Conservation (phyloP, 768 basidiomycete species). For the Gyrodon lividus region DNA sequence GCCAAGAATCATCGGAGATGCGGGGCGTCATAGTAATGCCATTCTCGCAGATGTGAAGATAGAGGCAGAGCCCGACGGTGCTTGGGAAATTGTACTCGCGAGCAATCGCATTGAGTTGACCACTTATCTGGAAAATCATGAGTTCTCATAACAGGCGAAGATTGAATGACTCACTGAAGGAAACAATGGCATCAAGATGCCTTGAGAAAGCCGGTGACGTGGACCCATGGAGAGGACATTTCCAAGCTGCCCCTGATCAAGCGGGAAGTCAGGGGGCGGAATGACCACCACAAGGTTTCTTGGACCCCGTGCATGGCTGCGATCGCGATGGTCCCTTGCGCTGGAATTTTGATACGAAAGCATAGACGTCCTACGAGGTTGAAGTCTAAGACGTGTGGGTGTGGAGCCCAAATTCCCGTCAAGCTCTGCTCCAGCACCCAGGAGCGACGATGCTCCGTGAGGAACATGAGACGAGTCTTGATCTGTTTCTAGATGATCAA, state of each 20-base stretch:
- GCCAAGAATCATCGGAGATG: slow-evolving; percentile 79
- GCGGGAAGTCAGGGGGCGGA: slow-evolving; percentile 57
- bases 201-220: slow-evolving; percentile 59
- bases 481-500: slow-evolving; percentile 44
- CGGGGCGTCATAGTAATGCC: slow-evolving; percentile 62
- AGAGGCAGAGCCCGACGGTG: slow-evolving; percentile 74
- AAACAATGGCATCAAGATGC: slow-evolving; percentile 72
- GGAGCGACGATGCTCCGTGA: background rate
- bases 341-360: slow-evolving; percentile 55
- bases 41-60: slow-evolving; percentile 61
- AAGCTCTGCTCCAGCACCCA: slow-evolving; percentile 9
- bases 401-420: slow-evolving; percentile 5
- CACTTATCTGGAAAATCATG: slow-evolving; percentile 55
- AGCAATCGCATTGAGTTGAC: slow-evolving; percentile 75
- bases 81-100: slow-evolving; percentile 82
- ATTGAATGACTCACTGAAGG: slow-evolving; percentile 51
- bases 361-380: slow-evolving; percentile 46
- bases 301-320: slow-evolving; percentile 35
- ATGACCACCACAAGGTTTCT: slow-evolving; percentile 65
- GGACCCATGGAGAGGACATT: slow-evolving; percentile 60
- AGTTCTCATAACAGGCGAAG: background rate
- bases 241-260: slow-evolving; percentile 59
- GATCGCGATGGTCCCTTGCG: slow-evolving; percentile 44
- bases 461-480: slow-evolving; percentile 3
- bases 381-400: slow-evolving; percentile 19